Base-by-base conservation (phyloP, 225 moss, liverwort and hornwort species). In the Physcomitrium patens region DNA sequence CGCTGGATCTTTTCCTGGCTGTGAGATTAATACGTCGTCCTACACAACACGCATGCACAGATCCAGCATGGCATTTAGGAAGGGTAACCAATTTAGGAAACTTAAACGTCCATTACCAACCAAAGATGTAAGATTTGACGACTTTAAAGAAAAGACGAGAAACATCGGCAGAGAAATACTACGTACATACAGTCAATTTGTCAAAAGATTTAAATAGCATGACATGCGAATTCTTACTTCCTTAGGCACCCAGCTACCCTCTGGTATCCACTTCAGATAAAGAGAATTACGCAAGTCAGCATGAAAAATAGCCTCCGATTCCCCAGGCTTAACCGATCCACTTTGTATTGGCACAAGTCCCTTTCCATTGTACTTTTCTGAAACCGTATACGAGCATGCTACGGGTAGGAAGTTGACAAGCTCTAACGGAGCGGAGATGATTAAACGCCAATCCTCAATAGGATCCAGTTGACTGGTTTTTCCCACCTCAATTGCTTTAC, bases 161-260 rank as follows among this genome's bases (percentile, higher is more conserved):
- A 49, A 12, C 49, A 3, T 49, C 49, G 31, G 31, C 31, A 37
- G 31, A 37, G 31, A 37, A 37, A 37, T 7, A 37, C 31, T 1
- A 7, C 49, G 12, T 49, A 49, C 49, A 12, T 15, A 49, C 15
- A 49, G 4, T 12, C 49, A 49, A 49, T 12, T 12, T 49, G 15
- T 10, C 19, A 19, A 72, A 62, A 41, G 24, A 44, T 24, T 24
- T 37, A 37, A 24, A 37, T 37, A 37, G 5, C 31, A 37, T 4
- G 22, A 20, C 17, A 28, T 16, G 7, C 45, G 10, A 73, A 17
- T 52, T 19, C 66, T 55, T 86, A 99, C 97, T 77, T 85, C 89
- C 46, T 88, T 89, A 9, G 91, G 76, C 71, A 83, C 82, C 94
- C 90, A 91, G 72, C 91, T 90, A 73, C 92, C 96, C 73, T 93